These are phyloP conservation scores for Penicillium oxalicum DNA, from an alignment of 2,329 filamentous ascomycete species.

Conservation along the genomic window DNA sequence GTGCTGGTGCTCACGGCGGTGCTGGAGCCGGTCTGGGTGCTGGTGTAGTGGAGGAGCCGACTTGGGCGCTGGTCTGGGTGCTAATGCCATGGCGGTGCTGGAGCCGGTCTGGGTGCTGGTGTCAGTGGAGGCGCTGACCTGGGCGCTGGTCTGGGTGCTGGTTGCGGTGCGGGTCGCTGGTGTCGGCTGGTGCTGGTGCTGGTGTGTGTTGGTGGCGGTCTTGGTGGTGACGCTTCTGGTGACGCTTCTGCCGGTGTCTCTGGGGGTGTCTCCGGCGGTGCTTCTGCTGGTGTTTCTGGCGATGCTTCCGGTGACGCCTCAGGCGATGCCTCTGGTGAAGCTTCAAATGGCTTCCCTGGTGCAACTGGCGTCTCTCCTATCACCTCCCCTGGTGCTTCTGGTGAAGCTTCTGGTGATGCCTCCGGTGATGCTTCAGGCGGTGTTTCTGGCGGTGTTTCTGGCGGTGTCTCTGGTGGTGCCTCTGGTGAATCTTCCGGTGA, in stretches of 20 bases:
- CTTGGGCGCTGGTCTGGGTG: too few species aligned
- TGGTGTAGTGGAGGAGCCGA: too few species aligned
- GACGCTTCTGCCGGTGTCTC: constrained; percentile 1
- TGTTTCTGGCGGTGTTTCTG: not conserved
- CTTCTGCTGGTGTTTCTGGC: not conserved
- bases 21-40: too few species aligned
- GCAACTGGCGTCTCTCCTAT: not conserved
- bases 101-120: too few species aligned
- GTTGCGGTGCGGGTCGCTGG: not conserved
- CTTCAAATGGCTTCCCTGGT: not conserved
- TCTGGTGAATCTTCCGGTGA: constrained; percentile 2
- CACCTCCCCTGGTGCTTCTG: not conserved
- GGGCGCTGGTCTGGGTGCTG: not conserved
- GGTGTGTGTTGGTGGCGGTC: not conserved
- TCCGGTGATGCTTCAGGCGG: constrained; percentile 1
- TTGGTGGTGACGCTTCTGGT: not conserved
- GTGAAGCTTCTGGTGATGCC: not conserved
- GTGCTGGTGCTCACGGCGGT: too few species aligned
- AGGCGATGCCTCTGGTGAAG: not conserved
- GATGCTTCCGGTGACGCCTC: not conserved
- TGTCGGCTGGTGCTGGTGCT: not conserved
- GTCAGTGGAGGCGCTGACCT: not conserved
- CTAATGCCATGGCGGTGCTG: too few species aligned
- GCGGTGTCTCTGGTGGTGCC: not conserved
- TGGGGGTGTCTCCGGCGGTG: not conserved